A percentile compares a stretch with the other conserved stretches of the same genome.
These are phyloP conservation scores for Calonectria pauciramosa DNA, from an alignment of 2,329 filamentous ascomycete genomes.

Conservation along the genomic window DNA sequence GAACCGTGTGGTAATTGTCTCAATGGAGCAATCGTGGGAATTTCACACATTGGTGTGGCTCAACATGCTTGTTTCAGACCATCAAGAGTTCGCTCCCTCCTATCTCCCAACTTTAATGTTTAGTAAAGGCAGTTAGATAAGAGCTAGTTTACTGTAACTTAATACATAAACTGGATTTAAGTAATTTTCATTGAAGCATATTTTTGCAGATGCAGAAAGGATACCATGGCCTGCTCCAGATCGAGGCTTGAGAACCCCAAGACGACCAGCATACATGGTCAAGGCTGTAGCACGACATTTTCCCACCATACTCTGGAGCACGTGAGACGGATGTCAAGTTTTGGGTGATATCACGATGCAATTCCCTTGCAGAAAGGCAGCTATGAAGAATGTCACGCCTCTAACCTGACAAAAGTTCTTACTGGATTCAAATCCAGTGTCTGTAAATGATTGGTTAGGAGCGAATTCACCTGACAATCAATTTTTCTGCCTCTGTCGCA, in stretches of 20 bases:
- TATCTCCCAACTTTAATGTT: no score
- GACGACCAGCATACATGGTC: not conserved
- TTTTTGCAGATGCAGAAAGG: no score
- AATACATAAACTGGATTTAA: no score
- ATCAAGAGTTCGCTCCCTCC: no score
- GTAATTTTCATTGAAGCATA: no score
- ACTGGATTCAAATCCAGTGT: not conserved
- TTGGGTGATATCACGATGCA: not conserved
- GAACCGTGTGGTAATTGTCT: conserved; percentile 25
- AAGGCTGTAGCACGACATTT: not conserved
- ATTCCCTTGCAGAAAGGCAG: not conserved
- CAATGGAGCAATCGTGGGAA: no score
- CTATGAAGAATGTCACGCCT: not conserved
- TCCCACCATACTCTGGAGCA: not conserved
- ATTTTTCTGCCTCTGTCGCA: not conserved
- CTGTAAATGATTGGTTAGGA: not conserved
- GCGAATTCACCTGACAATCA: not conserved
- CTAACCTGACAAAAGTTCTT: not conserved
- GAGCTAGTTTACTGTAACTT: no score
- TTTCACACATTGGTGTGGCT: no score
- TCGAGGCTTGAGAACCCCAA: not conserved
- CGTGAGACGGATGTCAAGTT: not conserved
- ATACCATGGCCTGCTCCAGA: no score
- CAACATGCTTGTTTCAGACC: no score
- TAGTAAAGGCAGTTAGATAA: no score